Base-by-base conservation (phyloP, 768 basidiomycete species). In the Coprinopsis sp. region DNA sequence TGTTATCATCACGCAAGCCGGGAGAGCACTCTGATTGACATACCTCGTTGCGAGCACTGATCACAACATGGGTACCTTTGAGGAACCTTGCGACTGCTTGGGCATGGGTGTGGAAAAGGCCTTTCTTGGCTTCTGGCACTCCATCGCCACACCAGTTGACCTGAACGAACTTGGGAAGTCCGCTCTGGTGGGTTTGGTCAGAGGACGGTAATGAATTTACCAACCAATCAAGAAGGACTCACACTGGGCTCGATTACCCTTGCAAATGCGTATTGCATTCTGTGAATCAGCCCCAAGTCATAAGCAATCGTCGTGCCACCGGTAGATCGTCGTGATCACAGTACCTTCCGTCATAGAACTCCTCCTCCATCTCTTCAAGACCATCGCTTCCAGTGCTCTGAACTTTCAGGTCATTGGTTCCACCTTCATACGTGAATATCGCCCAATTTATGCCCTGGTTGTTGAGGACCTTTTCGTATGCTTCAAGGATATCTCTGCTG, bases 91-190 rank as follows among this genome's bases (percentile, higher is more conserved):
- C 76, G 7, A 98, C 87, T 1, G 91, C 77, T 36, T 77, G 76
- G 6, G 91, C 81, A 63, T 97, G 94, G 6, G 82, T 84, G 58
- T 91, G 85, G 70, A 95, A 95, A 19, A 96, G 73, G 6, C 95
- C 95, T 63, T 98, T 98, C 66, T 89, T 86, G 16, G 74, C 73
- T 62, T 84, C 91, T 11, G 95, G 95, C 1, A 98, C 95, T 48
- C 95, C 95, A 58, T 95, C 94, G 34, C 95, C 95, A 55, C 91
- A 92, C 94, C 95, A 96, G 58, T 92, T 91, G 65, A 98, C 86
- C 59, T 95, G 89, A 13, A 97, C 91, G 51, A 94, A 91, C 69
- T 96, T 97, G 36, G 84, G 74, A 2, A 98, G 76, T 51, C 84
- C 73, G 58, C 78, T 90, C 87, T 95, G 56, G 2, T 18, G 16